Conservation (phyloP, 345 rosid species). For the Raphanus raphanistrum region DNA sequence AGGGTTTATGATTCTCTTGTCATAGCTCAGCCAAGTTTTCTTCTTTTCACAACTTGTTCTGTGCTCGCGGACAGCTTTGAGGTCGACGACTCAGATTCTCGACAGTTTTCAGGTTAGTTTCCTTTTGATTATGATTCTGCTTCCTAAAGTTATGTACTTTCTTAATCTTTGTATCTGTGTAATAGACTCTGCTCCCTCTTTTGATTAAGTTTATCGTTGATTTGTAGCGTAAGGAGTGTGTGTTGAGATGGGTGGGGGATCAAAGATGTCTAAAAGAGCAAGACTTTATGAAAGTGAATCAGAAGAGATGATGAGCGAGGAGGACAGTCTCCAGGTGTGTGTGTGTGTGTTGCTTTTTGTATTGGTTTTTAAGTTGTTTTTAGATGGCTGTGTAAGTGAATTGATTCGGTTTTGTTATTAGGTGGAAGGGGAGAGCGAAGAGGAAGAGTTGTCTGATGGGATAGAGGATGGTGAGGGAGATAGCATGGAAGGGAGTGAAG, state of each 20-base stretch:
- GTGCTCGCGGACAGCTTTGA: constrained; percentile 14
- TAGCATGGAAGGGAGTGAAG: constrained; percentile 34
- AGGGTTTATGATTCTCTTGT: constrained; percentile 16
- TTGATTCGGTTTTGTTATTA: background rate
- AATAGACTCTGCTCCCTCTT: background rate
- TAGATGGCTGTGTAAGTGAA: constrained; percentile 13
- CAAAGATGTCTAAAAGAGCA: constrained; percentile 43
- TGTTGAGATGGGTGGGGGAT: constrained; percentile 41
- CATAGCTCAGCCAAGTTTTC: background rate
- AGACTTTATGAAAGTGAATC: constrained; percentile 36
- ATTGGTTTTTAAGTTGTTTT: background rate
- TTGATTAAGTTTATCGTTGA: background rate
- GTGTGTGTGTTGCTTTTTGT: background rate
- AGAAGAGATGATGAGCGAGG: constrained; percentile 42
- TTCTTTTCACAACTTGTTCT: constrained; percentile 4
- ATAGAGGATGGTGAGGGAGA: constrained; percentile 22
- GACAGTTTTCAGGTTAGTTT: background rate
- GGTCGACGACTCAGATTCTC: background rate
- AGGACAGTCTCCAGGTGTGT: constrained; percentile 29
- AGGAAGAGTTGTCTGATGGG: constrained; percentile 8
- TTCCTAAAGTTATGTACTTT: background rate
- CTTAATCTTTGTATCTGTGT: background rate
- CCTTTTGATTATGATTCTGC: background rate
- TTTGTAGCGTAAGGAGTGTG: constrained; percentile 15
- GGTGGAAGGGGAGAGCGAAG: constrained; percentile 27